Percentiles rank a stretch among this genome's conserved stretches.
These are phyloP conservation scores for Guadua angustifolia DNA, from an alignment of 176 grass and related monocot species.

Conservation along the genomic window DNA sequence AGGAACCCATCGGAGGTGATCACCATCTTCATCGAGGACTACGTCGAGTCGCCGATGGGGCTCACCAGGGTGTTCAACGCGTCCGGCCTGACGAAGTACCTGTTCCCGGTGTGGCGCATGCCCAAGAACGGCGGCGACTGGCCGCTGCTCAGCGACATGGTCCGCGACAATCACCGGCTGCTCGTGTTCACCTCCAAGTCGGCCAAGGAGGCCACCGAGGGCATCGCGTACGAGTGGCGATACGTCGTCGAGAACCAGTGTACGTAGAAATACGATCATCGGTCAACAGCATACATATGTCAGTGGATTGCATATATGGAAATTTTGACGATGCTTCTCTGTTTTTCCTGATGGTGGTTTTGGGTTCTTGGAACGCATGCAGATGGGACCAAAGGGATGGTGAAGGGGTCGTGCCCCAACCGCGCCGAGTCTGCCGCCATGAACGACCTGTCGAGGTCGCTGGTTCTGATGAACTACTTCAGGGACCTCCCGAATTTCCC, in stretches of 20 bases:
- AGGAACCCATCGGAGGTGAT: constrained; percentile 71
- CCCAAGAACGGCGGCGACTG: constrained; percentile 83
- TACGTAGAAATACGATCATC: constrained; percentile 14
- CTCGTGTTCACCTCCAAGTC: constrained; percentile 83
- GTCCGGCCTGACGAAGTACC: constrained; percentile 61
- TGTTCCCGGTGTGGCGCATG: constrained; percentile 75
- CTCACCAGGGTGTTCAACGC: constrained; percentile 80
- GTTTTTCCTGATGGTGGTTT: background rate
- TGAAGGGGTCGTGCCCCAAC: constrained; percentile 58
- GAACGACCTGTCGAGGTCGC: constrained; percentile 75
- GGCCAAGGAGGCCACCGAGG: constrained; percentile 73
- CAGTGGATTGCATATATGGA: background rate
- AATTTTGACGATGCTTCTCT: background rate
- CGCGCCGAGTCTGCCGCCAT: constrained; percentile 78
- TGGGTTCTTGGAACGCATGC: background rate
- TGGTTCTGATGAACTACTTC: constrained; percentile 93
- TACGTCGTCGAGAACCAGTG: constrained; percentile 96
- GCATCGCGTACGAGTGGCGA: constrained; percentile 82
- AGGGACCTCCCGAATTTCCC: constrained; percentile 51
- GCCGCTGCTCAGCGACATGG: constrained; percentile 90
- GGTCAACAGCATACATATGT: background rate
- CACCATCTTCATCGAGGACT: constrained; percentile 90
- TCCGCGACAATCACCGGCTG: constrained; percentile 68
- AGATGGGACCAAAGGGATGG: constrained; percentile 87
- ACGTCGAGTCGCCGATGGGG: constrained; percentile 70